Evolutionary conservation across 305 asterid species (phyloP).

Genomic region (Fraxinus floribunda): DNA sequence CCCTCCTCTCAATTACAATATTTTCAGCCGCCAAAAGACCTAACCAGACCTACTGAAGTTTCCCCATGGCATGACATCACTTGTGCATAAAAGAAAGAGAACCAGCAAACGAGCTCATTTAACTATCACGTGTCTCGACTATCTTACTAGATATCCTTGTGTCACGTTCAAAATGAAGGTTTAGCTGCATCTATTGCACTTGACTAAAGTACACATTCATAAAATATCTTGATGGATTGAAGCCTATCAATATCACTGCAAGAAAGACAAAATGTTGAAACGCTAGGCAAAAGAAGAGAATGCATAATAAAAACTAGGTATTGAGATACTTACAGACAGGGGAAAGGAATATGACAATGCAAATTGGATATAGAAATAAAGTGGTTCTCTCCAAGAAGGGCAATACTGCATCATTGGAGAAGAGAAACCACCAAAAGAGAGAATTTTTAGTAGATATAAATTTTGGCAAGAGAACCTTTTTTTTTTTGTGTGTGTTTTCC

Average conservation of each 20-base stretch:
- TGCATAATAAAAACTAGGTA: neutral
- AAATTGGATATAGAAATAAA: slow-evolving; percentile 52
- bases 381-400: slow-evolving; percentile 56
- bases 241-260: slow-evolving; percentile 84
- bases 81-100: slow-evolving; percentile 3
- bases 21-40: slow-evolving; percentile 12
- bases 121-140: slow-evolving; percentile 18
- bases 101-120: slow-evolving; percentile 10
- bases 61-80: slow-evolving; percentile 14
- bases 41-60: neutral
- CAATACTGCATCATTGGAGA: slow-evolving; percentile 33
- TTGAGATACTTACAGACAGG: slow-evolving; percentile 60
- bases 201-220: slow-evolving; percentile 85
- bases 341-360: slow-evolving; percentile 44
- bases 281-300: slow-evolving; percentile 8
- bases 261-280: slow-evolving; percentile 18
- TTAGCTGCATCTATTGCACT: slow-evolving; percentile 43
- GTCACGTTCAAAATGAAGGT: slow-evolving; percentile 26
- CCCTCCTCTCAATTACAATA: slow-evolving; percentile 27
- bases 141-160: slow-evolving; percentile 22
- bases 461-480: neutral
- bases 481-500: neutral
- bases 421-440: neutral
- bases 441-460: neutral
- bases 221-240: slow-evolving; percentile 89